Evolutionary conservation across 2,329 filamentous ascomycete species (phyloP), one percentile per base, ranked within the genome.

Genomic region (Cercospora canescens): DNA sequence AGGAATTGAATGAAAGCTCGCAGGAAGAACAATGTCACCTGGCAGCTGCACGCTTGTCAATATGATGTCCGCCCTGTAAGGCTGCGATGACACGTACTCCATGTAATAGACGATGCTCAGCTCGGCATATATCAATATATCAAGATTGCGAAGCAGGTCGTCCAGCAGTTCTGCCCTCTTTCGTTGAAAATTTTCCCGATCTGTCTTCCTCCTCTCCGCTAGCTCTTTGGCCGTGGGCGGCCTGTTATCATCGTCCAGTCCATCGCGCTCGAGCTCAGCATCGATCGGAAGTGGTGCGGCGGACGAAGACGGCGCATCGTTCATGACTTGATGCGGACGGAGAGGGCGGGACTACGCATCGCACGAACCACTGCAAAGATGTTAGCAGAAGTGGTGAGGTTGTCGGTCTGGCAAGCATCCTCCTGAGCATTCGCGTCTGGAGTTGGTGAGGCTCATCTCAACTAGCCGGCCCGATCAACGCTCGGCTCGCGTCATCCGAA

Each of bases 91-190:
- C 21, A 56, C 84, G 72, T 81, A 88, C 86, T 89, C 87, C 77
- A 88, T 82, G 75, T 89, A 87, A 76, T 89, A 89, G 65, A 88
- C 76, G 7, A 83, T 81, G 39, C 87, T 86, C 66, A 89, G 79
- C 78, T 89, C 81, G 75, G 87, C 84, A 77, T 88, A 89, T 63
- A 88, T 82, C 56, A 88, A 73, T 70, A 86, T 82, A 72, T 89
- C 87, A 50, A 89, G 76, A 71, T 84, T 83, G 63, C 83, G 81
- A 67, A 88, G 79, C 58, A 89, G 74, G 62, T 86, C 82, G 70
- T 87, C 84, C 45, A 89, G 81, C 69, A 84, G 77, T 26, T 79
- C 78, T 26, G 79, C 77, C 70, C 83, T 81, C 62, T 80, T 79
- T 28, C 77, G 74, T 32, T 77, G 77, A 73, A 79, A 78, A 65